Base-by-base conservation (phyloP, 495 filamentous ascomycete species). In the Daldinia concentrica region DNA sequence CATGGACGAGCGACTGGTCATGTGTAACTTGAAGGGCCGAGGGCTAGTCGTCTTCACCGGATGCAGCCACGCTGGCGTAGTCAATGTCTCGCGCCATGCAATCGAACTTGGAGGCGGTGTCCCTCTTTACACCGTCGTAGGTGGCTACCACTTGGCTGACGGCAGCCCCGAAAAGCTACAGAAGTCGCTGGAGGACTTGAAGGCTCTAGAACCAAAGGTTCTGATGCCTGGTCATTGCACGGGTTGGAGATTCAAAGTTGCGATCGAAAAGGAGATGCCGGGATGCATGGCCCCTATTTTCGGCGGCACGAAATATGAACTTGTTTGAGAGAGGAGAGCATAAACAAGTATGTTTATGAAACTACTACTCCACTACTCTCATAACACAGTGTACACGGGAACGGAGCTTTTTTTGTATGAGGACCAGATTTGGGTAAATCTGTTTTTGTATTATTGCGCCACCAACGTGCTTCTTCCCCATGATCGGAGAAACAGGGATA, bases 41-140 rank as follows among this genome's bases (percentile, higher is more conserved):
- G 88, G 87, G 11, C 79, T 90, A 19, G 85, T 90, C 6, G 77
- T 89, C 15, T 88, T 90, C 74, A 89, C 86, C 1, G 87, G 86
- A n/a, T 90, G 87, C 76, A 87, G 84, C 66, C 87, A 89, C 62
- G 85, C 85, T 1, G 87, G 87, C 2, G 86, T 89, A 6, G 82
- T 90, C 54, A 90, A 90, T 72, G 80, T 85, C 36, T 71, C 84
- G 0, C 80, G 80, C 27, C 82, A 89, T 69, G 86, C 87, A 0
- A 39, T 86, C 4, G 77, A 83, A 0, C 75, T 84, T 4, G 72
- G 80, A 1, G 74, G 75, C 11, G 74, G 65, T 12, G 75, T 81
- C 8, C 86, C 85, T 15, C 73, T 90, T 0, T 85, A 90, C 66
- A 84, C 86, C 0, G 82, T 90, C 6, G 80, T 90, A 7, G 88